Base-by-base conservation (phyloP, 2,329 filamentous ascomycete genomes). In the Balansia obtecta region DNA sequence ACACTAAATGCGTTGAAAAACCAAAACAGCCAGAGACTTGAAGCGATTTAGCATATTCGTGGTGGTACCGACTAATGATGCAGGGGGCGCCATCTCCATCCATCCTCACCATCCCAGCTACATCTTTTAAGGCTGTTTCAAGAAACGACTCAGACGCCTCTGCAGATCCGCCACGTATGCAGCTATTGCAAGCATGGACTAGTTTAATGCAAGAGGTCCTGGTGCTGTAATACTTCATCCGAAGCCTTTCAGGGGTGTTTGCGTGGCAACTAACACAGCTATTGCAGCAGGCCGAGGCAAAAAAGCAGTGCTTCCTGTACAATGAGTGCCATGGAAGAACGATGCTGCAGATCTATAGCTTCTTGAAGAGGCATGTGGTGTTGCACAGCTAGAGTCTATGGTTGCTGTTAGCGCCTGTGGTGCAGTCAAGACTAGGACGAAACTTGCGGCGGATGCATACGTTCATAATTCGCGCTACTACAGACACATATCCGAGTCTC, bases 21-120 rank as follows among this genome's bases (percentile, higher is more conserved):
- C 55, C 55, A 57, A 8, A 65, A 74, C 16, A 22, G 57, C 56
- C 10, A 54, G 56, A 10, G 62, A 65, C 27, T 69, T 69, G 0
- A 67, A 66, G 53, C 60, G 55, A 10, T 69, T 71, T 3, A 68
- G 72, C 51, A 46, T 69, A 4, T 6, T 73, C 13, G 69, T 68
- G 3, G 68, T 69, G 1, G 67, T 66, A 1, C 34, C 58, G 8
- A 63, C 63, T 12, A 57, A 66, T 27, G 57, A 66, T 27, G 56
- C 72, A 7, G 65, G 62, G 1, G 71, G 68, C 15, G 57, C 58
- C 45, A 59, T 75, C 45, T 57, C 61, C 0, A 59, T n/a, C n/a
- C n/a, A n/a, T n/a, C n/a, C n/a, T n/a, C n/a, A n/a, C n/a, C n/a
- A n/a, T n/a, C n/a, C n/a, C n/a, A n/a, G n/a, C n/a, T n/a, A n/a